Conservation (phyloP, 345 rosid species). For the Acer yangbiense region DNA sequence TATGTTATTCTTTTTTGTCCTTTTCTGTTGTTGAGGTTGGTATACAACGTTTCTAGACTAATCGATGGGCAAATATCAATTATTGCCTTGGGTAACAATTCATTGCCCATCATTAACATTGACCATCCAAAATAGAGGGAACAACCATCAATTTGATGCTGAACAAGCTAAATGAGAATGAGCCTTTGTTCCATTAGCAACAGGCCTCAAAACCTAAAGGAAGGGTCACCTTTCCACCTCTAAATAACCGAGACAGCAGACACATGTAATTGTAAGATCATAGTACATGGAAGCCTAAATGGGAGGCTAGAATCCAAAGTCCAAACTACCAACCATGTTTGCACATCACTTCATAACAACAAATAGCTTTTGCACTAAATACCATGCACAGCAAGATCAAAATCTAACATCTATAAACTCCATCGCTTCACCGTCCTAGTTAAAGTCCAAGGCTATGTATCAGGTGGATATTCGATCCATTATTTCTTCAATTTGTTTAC, state of each 20-base stretch:
- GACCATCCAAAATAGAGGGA: not conserved
- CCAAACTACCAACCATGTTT: not conserved
- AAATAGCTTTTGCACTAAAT: not conserved
- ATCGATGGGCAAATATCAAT: too few species aligned
- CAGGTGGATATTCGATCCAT: not conserved
- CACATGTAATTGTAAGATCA: not conserved
- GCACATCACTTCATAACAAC: not conserved
- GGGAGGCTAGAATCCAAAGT: too few species aligned
- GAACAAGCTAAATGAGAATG: not conserved
- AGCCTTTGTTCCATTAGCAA: not conserved
- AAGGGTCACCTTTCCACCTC: not conserved
- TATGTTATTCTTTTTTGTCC: too few species aligned
- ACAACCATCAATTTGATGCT: too few species aligned
- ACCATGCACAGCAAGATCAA: not conserved
- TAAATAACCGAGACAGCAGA: not conserved
- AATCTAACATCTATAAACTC: not conserved
- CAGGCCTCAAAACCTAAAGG: not conserved
- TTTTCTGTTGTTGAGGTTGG: too few species aligned
- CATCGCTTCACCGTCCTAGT: not conserved
- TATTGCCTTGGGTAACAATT: too few species aligned
- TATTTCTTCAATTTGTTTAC: not conserved
- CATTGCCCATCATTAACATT: too few species aligned
- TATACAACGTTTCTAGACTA: too few species aligned
- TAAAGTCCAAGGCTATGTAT: not conserved
- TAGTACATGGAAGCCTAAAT: too few species aligned